Evolutionary conservation across 2,329 filamentous ascomycete species (phyloP), one percentile per base, ranked within the genome.

Genomic region (Scortechinia acanthostroma): DNA sequence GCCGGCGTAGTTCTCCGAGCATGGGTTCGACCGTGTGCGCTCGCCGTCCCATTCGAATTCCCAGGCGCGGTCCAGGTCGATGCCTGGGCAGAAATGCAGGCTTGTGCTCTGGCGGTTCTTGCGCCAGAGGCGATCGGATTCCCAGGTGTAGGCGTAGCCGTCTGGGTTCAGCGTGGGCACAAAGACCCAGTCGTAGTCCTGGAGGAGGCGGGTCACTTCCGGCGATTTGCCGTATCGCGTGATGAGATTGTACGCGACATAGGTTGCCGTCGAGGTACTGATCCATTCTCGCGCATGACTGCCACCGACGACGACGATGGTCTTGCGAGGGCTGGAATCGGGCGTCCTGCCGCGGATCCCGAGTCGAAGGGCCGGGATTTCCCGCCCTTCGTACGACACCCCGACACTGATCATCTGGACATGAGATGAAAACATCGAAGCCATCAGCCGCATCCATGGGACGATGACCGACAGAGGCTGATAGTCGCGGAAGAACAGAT

Each of bases 161-260:
- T 82, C 78, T 0, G 77, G 76, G 54, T 83, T 83, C 15, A 79
- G 76, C 20, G 82, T 61, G 2, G 79, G 78, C 48, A 83, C 69
- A 51, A 86, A 71, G 58, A 81, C 83, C 51, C 81, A 81, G 60
- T 86, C 83, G 55, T 80, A 83, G 46, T 68, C 75, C 58, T 83
- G 70, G 20, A 84, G 66, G 45, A 76, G 69, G 1, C 59, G 55
- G 30, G 58, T 65, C 30, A 71, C 59, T 3, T 59, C 56, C 1
- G 60, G 51, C n/a, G 60, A 51, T 16, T 58, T 57, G 22, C 53
- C 55, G 52, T 76, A 76, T 43, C 67, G 65, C 25, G 61, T 61
- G 16, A 79, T 58, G 22, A 81, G 61, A 16, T 65, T 59, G 49
- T 69, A 70, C 6, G 70, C 66, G 15, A 77, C 58, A 55, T 77